Conservation (phyloP, 805 yeast species). For the Ogataea wickerhamii region DNA sequence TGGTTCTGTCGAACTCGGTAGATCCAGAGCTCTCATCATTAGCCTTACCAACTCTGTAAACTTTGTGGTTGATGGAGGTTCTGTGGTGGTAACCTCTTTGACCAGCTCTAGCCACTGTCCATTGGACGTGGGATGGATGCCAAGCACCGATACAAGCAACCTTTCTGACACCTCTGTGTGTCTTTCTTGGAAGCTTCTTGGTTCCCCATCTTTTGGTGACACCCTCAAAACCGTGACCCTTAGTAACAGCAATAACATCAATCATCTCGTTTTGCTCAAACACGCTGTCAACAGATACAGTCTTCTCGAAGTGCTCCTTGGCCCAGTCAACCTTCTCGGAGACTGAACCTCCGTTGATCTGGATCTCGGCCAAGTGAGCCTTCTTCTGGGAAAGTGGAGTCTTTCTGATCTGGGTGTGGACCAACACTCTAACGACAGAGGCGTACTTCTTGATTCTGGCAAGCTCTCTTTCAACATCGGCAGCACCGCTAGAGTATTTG, state of each 20-base stretch:
- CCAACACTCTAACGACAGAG: conserved; percentile 96
- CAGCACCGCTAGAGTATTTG: conserved; percentile 91
- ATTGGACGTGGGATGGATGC: conserved; percentile 99
- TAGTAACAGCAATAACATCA: conserved; percentile 98
- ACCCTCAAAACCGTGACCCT: conserved; percentile 99
- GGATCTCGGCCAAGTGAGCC: conserved; percentile 99
- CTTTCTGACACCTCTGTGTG: conserved; percentile 99
- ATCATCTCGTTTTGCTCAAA: conserved; percentile 98
- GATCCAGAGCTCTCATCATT: conserved; percentile 93
- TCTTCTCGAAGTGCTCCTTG: conserved; percentile 97
- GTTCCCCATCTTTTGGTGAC: conserved; percentile 99
- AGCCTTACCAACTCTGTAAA: conserved; percentile 98
- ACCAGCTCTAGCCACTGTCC: conserved; percentile 99
- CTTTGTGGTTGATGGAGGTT: conserved; percentile 99
- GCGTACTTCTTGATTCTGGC: conserved; percentile 99
- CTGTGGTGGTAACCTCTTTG: conserved; percentile 99
- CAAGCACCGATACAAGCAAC: conserved; percentile 99
- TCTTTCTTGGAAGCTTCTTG: conserved; percentile 99
- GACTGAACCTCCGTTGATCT: conserved; percentile 98
- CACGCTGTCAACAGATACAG: conserved; percentile 92
- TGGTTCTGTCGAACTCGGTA: conserved; percentile 98
- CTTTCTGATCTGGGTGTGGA: conserved; percentile 99
- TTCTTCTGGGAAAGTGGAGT: conserved; percentile 99
- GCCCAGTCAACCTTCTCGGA: conserved; percentile 99
- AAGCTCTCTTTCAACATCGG: conserved; percentile 88